Evolutionary conservation across 352 stramenopile genomes (phyloP), one percentile per base, ranked within the genome.

Genomic region (Globisporangium acanthophoron): DNA sequence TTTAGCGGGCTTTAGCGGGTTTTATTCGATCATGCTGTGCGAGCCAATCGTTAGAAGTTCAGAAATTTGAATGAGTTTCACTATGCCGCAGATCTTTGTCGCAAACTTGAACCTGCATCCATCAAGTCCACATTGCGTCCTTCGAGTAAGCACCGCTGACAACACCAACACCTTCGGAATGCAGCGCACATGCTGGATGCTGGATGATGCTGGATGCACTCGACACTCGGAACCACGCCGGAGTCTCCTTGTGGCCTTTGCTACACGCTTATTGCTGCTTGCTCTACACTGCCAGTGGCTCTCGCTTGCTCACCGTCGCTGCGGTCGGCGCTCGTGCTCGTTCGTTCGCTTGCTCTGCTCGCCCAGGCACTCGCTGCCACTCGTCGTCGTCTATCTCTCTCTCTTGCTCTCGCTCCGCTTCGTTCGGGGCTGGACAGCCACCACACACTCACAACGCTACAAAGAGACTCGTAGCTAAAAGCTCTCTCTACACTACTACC

Each of bases 401-500:
- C 9, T 37, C 43, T 49, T 49, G n/a, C 44, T 16, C n/a, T 49
- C 24, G 24, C 24, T 27, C 44, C 44, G 44, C 44, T 49, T 29
- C 44, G 21, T 49, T 29, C 44, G 21, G 44, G 44, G 44, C 44
- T 49, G 9, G 43, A 24, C n/a, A n/a, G 24, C 44, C 21, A 31
- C 44, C 44, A 49, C 44, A 48, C 43, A 49, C 44, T 49, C 44
- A 49, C 44, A 49, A 49, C 44, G 31, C 44, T 49, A 49, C 44
- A 49, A 29, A 49, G 44, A 49, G n/a, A 49, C 44, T 49, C 21
- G 44, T 49, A 49, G 44, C 44, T 49, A 29, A 49, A 49, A 49
- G 44, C 44, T 49, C 44, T 31, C 44, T 31, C 44, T 49, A 49
- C 53, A 58, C 53, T 31, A 49, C 44, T 49, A 49, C 44, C 44